Percentiles rank a stretch among this genome's conserved stretches.
Conservation (phyloP, 805 yeast genomes). For the Lipomyces yamadae region DNA sequence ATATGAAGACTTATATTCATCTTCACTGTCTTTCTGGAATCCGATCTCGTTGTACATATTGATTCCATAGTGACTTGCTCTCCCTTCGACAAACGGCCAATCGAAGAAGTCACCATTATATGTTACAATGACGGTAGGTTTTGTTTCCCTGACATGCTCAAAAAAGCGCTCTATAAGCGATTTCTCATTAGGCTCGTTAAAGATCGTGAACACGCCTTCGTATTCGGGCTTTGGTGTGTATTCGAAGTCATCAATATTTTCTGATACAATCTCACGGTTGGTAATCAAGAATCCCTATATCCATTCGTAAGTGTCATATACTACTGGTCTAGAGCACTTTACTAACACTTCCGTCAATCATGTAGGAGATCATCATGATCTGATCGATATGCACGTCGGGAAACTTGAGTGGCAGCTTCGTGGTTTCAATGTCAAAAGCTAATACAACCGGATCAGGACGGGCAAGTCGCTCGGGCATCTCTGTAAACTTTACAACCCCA, state of each 20-base stretch:
- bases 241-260: slow-evolving; percentile 95
- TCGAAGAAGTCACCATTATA: slow-evolving; percentile 98
- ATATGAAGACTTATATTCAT: slow-evolving; percentile 87
- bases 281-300: slow-evolving; percentile 79
- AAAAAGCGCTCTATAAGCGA: slow-evolving; percentile 76
- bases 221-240: slow-evolving; percentile 97
- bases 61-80: slow-evolving; percentile 82
- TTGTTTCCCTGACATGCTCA: slow-evolving; percentile 84
- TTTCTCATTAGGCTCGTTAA: slow-evolving; percentile 86
- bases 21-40: slow-evolving; percentile 84
- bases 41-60: slow-evolving; percentile 94
- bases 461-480: slow-evolving; percentile 75
- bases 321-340: background rate
- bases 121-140: slow-evolving; percentile 97
- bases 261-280: slow-evolving; percentile 89
- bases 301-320: background rate
- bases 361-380: slow-evolving; percentile 98
- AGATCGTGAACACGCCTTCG: slow-evolving; percentile 85
- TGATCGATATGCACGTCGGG: slow-evolving; percentile 92
- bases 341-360: slow-evolving; percentile 86
- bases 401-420: slow-evolving; percentile 92
- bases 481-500: slow-evolving; percentile 59
- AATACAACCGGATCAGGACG: slow-evolving; percentile 97
- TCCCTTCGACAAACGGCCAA: slow-evolving; percentile 96
- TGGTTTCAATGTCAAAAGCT: slow-evolving; percentile 97